phyloP scores from a whole-genome alignment of 495 filamentous ascomycete genomes.

The Letharia columbiana region DNA sequence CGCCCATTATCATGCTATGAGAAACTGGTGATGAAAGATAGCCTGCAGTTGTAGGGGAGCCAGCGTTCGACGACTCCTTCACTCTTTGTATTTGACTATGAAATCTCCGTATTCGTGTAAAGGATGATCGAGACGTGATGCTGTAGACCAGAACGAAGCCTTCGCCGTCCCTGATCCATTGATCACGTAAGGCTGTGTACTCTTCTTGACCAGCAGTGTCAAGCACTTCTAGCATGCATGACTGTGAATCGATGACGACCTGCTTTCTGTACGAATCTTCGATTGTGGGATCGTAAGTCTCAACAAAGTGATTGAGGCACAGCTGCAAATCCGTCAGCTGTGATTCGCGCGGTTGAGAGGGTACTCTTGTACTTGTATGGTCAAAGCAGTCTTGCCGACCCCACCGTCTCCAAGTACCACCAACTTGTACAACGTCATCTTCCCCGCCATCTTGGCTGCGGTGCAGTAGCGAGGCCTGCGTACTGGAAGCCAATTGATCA shows the following conservation, averaged over 20 bases:
- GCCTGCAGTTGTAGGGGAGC: conserved; percentile 49
- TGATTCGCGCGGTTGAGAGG: conserved; percentile 11
- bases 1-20: conserved; percentile 46
- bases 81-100: conserved; percentile 95
- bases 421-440: conserved; percentile 98
- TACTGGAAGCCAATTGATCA: conserved; percentile 12
- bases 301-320: conserved; percentile 71
- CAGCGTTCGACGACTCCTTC: conserved; percentile 80
- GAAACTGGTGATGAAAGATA: conserved; percentile 61
- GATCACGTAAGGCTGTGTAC: conserved; percentile 92
- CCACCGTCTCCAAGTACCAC: conserved; percentile 93
- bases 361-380: conserved; percentile 71
- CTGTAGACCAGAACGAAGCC: conserved; percentile 97
- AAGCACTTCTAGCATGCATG: conserved; percentile 97
- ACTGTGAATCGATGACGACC: conserved; percentile 91
- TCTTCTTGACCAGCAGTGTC: conserved; percentile 99
- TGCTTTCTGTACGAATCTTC: conserved; percentile 98
- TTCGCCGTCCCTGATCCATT: conserved; percentile 97
- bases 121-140: conserved; percentile 91
- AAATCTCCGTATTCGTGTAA: conserved; percentile 87
- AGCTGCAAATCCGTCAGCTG: conserved; percentile 39
- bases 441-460: conserved; percentile 48
- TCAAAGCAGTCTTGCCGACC: conserved; percentile 94
- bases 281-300: conserved; percentile 93
- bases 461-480: conserved; percentile 7